Evolutionary conservation across 2,329 filamentous ascomycete genomes (phyloP), one percentile per base, ranked within the genome.

Genomic region (Trichoderma pleuroti): DNA sequence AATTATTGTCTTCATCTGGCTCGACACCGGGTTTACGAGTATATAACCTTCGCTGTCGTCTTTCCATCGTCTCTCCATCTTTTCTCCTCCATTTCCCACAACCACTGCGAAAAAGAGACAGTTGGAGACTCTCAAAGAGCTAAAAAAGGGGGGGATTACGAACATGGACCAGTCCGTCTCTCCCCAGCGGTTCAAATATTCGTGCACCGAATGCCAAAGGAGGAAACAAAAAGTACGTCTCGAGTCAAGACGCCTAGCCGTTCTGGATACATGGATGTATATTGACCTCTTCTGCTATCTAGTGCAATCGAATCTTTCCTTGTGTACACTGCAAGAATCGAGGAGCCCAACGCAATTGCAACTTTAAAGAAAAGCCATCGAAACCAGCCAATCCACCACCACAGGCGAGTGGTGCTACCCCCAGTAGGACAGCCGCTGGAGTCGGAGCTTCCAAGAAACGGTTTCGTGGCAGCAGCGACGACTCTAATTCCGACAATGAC

Each of bases 201-300:
- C 83, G 66, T 85, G 83, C 76, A 82, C 80, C 39, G 82, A 84
- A 74, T 85, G 80, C 63, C 79, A 81, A 73, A 79, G 80, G 49
- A 76, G 80, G 65, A 81, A 81, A 74, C 80, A 81, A 75, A 81
- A 81, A 76, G 80, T 79, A 71, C 18, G 72, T 14, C 8, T 0
- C 46, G 18, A 54, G 1, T 26, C 36, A 34, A 54, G 34, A 52
- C 21, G 11, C 11, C 46, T 11, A 52, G 46, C 24, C 26, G 52
- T 46, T 21, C 5, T 10, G 21, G 49, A 32, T 5, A 42, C 39
- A 12, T 34, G 11, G 10, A 32, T 16, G 0, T 42, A 14, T 11
- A 21, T 21, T 70, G 28, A 66, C 14, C 4, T 52, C 39, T 30
- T 30, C 16, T 57, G n/a, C 26, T 28, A 18, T 42, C 42, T 34